phyloP scores from a whole-genome alignment of 2,329 filamentous ascomycete genomes.

The Aspergillus awamori region DNA sequence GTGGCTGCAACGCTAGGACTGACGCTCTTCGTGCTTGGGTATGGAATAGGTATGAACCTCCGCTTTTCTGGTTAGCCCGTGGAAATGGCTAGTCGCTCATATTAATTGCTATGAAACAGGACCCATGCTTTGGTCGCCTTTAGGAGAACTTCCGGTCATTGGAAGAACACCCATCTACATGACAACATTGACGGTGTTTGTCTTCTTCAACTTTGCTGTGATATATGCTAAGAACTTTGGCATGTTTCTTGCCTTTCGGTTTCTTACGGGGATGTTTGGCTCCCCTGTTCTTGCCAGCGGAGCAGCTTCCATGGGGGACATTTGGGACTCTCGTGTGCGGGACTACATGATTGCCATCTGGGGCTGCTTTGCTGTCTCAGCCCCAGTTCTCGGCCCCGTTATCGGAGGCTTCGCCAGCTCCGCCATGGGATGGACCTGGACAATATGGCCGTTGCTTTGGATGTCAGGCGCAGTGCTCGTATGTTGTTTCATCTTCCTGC shows the following conservation, averaged over 20 bases:
- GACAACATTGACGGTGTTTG: slow-evolving; percentile 52
- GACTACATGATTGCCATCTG: slow-evolving; percentile 64
- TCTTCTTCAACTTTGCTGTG: slow-evolving; percentile 53
- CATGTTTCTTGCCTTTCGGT: slow-evolving; percentile 57
- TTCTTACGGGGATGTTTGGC: slow-evolving; percentile 56
- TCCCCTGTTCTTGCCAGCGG: slow-evolving; percentile 50
- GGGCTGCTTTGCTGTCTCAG: slow-evolving; percentile 51
- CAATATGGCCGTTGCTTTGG: slow-evolving; percentile 65
- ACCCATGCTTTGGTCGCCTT: slow-evolving; percentile 48
- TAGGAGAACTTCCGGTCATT: slow-evolving; percentile 55
- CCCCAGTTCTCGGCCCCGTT: slow-evolving; percentile 63
- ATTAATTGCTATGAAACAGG: slow-evolving; percentile 30
- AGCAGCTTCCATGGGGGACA: slow-evolving; percentile 49
- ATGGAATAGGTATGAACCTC: slow-evolving; percentile 37
- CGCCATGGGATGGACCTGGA: slow-evolving; percentile 63
- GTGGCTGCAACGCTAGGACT: slow-evolving; percentile 55
- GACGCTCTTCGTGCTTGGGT: slow-evolving; percentile 53
- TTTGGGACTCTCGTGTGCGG: slow-evolving; percentile 42
- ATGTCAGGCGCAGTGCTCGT: slow-evolving; percentile 59
- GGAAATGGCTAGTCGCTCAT: not conserved
- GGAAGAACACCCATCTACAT: slow-evolving; percentile 56
- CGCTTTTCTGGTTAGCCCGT: not conserved
- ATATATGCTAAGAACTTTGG: slow-evolving; percentile 54
- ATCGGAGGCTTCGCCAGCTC: slow-evolving; percentile 63
- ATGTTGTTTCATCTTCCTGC: slow-evolving; percentile 37